Evolutionary conservation across 2,329 filamentous ascomycete genomes (phyloP).

Genomic region (Neoascochyta sp.): DNA sequence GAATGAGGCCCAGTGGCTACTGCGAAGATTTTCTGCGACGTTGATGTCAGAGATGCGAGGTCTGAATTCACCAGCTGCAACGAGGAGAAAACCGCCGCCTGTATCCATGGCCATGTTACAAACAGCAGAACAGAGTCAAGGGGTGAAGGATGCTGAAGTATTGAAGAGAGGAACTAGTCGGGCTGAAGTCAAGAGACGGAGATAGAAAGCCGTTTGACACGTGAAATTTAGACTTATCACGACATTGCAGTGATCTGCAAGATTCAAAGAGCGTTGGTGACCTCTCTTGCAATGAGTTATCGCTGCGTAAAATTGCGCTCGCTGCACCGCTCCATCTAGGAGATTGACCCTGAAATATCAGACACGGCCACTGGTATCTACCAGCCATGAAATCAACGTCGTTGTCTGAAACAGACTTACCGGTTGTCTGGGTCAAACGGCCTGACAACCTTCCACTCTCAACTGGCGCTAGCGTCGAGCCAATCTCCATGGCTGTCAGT

Average conservation of each 20-base stretch:
- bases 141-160: slow-evolving; percentile 4
- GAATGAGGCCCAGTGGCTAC: slow-evolving; percentile 69
- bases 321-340: not conserved
- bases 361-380: not conserved
- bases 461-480: not conserved
- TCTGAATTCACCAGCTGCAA: slow-evolving; percentile 18
- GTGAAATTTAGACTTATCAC: slow-evolving; percentile 2
- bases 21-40: slow-evolving; percentile 59
- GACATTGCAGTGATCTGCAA: no score
- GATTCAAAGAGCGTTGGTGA: no score
- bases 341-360: not conserved
- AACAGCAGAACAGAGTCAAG: slow-evolving; percentile 4
- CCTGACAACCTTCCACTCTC: slow-evolving; percentile 3
- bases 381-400: slow-evolving; percentile 1
- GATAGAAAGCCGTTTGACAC: slow-evolving; percentile 2
- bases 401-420: not conserved
- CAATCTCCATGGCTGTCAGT: slow-evolving; percentile 6
- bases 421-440: slow-evolving; percentile 4
- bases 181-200: slow-evolving; percentile 8
- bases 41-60: slow-evolving; percentile 46
- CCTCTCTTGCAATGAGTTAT: not conserved
- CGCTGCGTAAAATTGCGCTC: not conserved
- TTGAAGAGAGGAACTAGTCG: slow-evolving; percentile 9
- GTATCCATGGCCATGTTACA: slow-evolving; percentile 33
- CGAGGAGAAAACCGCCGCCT: slow-evolving; percentile 24